A percentile compares a stretch with the other conserved stretches of the same genome.
Conservation (phyloP, 2,329 filamentous ascomycete genomes). For the Bimuria novae-zelandiae region DNA sequence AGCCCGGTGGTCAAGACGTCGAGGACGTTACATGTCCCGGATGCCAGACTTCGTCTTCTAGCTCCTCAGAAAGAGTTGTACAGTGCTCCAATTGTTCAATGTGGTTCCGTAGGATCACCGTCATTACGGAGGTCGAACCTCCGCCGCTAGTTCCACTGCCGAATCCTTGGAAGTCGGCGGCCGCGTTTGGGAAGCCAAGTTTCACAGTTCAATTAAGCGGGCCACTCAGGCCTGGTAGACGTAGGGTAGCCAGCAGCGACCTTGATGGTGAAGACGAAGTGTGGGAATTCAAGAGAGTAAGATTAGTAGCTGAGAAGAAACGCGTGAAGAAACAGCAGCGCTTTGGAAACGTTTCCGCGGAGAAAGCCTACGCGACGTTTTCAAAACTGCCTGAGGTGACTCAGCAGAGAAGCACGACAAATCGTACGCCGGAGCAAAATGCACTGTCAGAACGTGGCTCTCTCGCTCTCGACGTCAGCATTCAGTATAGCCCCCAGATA, state of each 20-base stretch:
- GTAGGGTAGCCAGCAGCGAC: constrained; percentile 5
- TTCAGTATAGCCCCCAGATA: too few species aligned
- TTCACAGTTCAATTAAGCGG: constrained; percentile 2
- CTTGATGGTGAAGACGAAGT: constrained; percentile 13
- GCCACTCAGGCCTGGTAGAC: constrained; percentile 7
- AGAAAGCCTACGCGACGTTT: not conserved
- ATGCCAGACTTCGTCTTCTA: constrained; percentile 5
- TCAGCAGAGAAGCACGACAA: not conserved
- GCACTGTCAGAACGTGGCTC: too few species aligned
- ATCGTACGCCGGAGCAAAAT: too few species aligned
- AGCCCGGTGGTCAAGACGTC: not conserved
- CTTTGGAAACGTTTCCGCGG: not conserved
- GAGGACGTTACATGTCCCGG: constrained; percentile 8
- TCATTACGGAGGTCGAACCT: constrained; percentile 9
- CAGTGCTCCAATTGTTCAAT: constrained; percentile 10
- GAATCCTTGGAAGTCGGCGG: constrained; percentile 5
- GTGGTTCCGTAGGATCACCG: constrained; percentile 15
- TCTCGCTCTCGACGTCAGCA: too few species aligned
- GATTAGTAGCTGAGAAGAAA: not conserved
- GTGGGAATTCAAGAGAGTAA: constrained; percentile 10
- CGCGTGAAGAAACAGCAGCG: not conserved
- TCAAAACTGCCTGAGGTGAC: not conserved
- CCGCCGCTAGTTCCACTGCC: constrained; percentile 1
- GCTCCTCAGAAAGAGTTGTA: not conserved
- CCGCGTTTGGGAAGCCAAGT: constrained; percentile 10